Conservation (phyloP, 805 yeast genomes). For the Metschnikowia henanensis region DNA sequence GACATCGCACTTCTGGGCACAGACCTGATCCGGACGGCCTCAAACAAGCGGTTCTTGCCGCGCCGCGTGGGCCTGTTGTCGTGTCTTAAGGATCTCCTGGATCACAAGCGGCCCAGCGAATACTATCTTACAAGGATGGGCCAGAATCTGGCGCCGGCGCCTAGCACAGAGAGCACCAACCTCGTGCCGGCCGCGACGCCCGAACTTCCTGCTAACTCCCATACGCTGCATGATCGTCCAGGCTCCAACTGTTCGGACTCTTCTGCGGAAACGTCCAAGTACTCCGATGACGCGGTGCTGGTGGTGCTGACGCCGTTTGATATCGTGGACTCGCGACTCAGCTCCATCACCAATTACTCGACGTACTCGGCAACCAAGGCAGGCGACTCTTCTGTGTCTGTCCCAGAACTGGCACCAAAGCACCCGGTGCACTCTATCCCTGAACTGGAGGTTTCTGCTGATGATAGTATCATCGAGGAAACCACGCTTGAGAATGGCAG, state of each 20-base stretch:
- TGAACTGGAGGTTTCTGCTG: not conserved
- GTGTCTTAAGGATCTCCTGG: slow-evolving; percentile 22
- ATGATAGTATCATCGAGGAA: not conserved
- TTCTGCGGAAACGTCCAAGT: slow-evolving; percentile 29
- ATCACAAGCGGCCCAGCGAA: slow-evolving; percentile 40
- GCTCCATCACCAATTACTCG: slow-evolving; percentile 36
- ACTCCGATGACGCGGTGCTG: slow-evolving; percentile 37
- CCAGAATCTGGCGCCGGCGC: slow-evolving; percentile 18
- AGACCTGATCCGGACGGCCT: slow-evolving; percentile 4
- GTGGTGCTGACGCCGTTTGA: slow-evolving; percentile 35
- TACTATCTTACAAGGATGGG: slow-evolving; percentile 35
- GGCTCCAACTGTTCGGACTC: slow-evolving; percentile 33
- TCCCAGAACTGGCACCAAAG: not conserved
- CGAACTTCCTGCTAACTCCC: not conserved
- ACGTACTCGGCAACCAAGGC: slow-evolving; percentile 17
- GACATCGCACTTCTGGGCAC: slow-evolving; percentile 20
- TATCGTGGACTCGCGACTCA: slow-evolving; percentile 35
- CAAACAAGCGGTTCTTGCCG: slow-evolving; percentile 23
- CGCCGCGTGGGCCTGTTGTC: slow-evolving; percentile 30
- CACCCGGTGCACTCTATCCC: not conserved
- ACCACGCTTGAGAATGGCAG: not conserved
- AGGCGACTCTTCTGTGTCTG: slow-evolving; percentile 2
- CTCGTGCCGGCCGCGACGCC: not conserved
- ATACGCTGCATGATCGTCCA: slow-evolving; percentile 23
- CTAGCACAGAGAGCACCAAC: not conserved